A percentile compares a stretch with the other conserved stretches of the same genome.
These are phyloP conservation scores for Marasmius fiardii DNA, from an alignment of 1,284 basidiomycete genomes.

Conservation along the genomic window DNA sequence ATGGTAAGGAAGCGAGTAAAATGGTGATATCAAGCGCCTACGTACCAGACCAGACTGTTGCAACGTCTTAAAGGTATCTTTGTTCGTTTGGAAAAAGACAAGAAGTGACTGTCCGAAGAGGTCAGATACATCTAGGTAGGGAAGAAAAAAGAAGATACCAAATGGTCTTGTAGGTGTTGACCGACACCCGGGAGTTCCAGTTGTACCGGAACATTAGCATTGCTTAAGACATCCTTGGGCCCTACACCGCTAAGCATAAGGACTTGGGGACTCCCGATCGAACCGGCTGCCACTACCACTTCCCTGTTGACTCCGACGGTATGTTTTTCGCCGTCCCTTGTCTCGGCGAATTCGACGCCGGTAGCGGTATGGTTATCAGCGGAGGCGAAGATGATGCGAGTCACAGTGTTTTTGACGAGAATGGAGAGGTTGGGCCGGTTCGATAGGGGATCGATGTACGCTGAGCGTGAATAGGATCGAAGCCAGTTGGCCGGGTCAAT, in stretches of 20 bases:
- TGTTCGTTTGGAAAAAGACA: conserved; percentile 15
- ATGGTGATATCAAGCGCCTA: not conserved
- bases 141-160: conserved; percentile 26
- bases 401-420: conserved; percentile 31
- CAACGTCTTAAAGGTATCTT: conserved; percentile 15
- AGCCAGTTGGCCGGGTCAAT: conserved; percentile 67
- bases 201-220: conserved; percentile 39
- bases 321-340: conserved; percentile 19
- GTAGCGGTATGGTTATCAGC: conserved; percentile 10
- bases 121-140: not conserved
- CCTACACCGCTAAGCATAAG: conserved; percentile 66
- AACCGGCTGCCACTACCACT: conserved; percentile 53
- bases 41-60: conserved; percentile 3
- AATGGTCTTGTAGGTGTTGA: conserved; percentile 63
- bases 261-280: conserved; percentile 54
- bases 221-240: conserved; percentile 42
- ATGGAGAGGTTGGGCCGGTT: conserved; percentile 34
- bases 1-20: not conserved
- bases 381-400: conserved; percentile 27
- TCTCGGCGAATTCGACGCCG: conserved; percentile 10
- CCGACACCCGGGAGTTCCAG: conserved; percentile 63
- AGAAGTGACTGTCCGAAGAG: not conserved
- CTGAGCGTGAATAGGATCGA: conserved; percentile 8
- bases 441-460: conserved; percentile 21
- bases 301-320: conserved; percentile 45